A percentile compares a stretch with the other conserved stretches of the same genome.
Conservation (phyloP, 225 moss, liverwort and hornwort species). For the Physcomitrellopsis africana region DNA sequence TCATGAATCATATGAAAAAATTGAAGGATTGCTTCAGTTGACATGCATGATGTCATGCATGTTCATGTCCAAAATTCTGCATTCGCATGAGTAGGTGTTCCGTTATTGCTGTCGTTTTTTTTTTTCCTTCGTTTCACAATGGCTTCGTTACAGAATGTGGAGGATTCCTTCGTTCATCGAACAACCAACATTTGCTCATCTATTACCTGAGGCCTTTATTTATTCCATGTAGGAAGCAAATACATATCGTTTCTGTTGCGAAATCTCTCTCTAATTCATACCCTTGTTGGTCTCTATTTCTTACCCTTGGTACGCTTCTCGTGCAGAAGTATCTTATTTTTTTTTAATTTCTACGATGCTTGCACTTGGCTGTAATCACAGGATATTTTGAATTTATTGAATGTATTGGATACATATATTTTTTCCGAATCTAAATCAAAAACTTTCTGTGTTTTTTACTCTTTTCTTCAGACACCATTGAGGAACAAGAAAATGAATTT, state of each 20-base stretch:
- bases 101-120: neutral
- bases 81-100: conserved; percentile 27
- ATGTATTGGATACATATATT: neutral
- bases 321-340: neutral
- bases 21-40: conserved; percentile 28
- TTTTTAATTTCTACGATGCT: neutral
- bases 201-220: conserved; percentile 12
- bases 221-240: conserved; percentile 17
- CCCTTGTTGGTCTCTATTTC: conserved; percentile 4
- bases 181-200: conserved; percentile 1
- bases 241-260: conserved; percentile 13
- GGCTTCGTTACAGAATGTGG: conserved; percentile 17
- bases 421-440: conserved; percentile 6
- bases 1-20: conserved; percentile 39
- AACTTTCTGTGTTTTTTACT: neutral
- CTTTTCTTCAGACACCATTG: conserved; percentile 12
- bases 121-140: conserved; percentile 21
- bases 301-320: neutral
- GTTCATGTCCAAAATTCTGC: conserved; percentile 23
- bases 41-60: conserved; percentile 26
- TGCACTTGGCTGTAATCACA: neutral
- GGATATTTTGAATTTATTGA: neutral
- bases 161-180: conserved; percentile 11
- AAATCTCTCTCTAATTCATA: conserved; percentile 7
- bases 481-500: neutral